Conservation (phyloP, 2,329 filamentous ascomycete species). For the Albifimbria verrucaria region DNA sequence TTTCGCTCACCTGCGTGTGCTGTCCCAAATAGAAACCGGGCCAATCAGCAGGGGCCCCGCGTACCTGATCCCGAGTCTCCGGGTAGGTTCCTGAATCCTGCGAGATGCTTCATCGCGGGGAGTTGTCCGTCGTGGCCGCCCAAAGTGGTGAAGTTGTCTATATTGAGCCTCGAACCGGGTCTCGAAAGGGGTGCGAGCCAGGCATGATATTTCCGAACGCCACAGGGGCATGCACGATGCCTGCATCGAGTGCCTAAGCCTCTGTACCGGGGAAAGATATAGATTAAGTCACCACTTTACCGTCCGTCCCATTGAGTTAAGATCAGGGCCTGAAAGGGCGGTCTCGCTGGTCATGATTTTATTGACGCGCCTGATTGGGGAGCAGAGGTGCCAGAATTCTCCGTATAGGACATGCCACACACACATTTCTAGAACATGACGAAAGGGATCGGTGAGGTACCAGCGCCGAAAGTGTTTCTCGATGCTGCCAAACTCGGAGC, state of each 20-base stretch:
- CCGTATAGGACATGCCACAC: no score
- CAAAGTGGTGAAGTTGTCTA: no score
- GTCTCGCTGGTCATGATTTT: no score
- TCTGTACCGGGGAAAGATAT: neutral
- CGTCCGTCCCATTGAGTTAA: no score
- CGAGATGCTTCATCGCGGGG: neutral
- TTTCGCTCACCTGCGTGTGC: no score
- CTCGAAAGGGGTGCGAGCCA: neutral
- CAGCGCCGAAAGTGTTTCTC: neutral
- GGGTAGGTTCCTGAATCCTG: neutral
- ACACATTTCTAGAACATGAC: neutral
- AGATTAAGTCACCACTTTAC: neutral
- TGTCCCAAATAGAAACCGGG: no score
- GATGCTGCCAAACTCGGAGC: neutral
- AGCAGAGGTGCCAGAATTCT: no score
- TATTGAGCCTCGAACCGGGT: no score
- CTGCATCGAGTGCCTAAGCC: neutral
- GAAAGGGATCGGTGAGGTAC: neutral
- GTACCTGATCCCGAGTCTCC: neutral
- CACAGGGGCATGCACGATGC: neutral
- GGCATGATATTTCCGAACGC: neutral
- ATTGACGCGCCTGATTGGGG: neutral
- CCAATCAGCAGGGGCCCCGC: neutral
- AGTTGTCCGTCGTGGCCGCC: no score
- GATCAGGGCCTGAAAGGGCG: neutral